Evolutionary conservation across 2,329 filamentous ascomycete genomes (phyloP).

Genomic region (Diplodia intermedia): DNA sequence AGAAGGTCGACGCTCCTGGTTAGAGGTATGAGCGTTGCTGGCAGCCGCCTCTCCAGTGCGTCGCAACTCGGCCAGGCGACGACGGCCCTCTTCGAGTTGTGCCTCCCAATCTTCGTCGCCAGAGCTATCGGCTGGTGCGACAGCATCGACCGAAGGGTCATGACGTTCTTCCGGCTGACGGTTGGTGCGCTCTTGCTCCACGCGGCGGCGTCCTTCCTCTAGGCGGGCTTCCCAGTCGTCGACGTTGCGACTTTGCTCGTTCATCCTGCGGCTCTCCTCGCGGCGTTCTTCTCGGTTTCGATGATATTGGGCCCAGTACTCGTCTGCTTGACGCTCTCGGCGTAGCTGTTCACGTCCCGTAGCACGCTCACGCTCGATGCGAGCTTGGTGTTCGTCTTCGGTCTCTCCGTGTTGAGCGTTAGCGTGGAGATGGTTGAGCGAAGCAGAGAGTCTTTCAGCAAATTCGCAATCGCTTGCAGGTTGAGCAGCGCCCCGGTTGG

Average conservation of each 20-base stretch:
- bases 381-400: constrained; percentile 19
- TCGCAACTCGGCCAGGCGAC: constrained; percentile 9
- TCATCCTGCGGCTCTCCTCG: constrained; percentile 6
- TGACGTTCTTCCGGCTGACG: not conserved
- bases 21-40: not conserved
- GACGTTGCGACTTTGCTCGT: constrained; percentile 6
- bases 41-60: constrained; percentile 3
- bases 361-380: constrained; percentile 14
- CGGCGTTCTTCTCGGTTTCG: constrained; percentile 7
- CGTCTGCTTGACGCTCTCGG: constrained; percentile 8
- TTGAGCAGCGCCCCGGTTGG: not conserved
- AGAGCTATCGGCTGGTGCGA: not conserved
- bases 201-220: constrained; percentile 19
- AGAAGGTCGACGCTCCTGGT: constrained; percentile 1
- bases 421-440: not conserved
- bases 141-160: constrained; percentile 6
- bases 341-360: constrained; percentile 12
- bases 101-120: constrained; percentile 19
- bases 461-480: constrained; percentile 2
- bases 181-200: not conserved
- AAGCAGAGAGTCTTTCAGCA: constrained; percentile 13
- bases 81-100: constrained; percentile 12
- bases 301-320: constrained; percentile 14
- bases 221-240: constrained; percentile 22
- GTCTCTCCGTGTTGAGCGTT: not conserved